Percentiles rank a stretch among this genome's conserved stretches.
Conservation (phyloP, 2,329 filamentous ascomycete species). For the Fonsecaea multimorphosa region DNA sequence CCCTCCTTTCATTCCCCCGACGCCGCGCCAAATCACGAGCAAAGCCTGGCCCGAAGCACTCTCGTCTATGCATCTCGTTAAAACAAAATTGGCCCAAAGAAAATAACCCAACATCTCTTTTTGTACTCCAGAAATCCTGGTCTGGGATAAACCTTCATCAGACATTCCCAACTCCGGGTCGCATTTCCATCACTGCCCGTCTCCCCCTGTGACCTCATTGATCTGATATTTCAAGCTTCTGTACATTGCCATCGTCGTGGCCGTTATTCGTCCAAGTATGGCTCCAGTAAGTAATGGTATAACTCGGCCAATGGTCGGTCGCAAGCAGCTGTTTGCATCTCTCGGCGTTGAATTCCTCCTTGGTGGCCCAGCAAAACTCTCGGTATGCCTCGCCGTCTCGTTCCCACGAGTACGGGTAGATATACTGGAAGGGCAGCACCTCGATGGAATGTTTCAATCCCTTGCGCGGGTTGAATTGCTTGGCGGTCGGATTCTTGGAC, state of each 20-base stretch:
- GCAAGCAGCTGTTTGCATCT: conserved; percentile 37
- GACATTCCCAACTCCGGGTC: background rate
- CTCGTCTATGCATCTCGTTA: background rate
- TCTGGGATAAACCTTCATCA: background rate
- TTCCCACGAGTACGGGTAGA: conserved; percentile 40
- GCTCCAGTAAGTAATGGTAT: conserved; percentile 41
- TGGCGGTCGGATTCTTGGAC: conserved; percentile 34
- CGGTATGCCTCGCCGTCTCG: conserved; percentile 37
- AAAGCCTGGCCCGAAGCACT: background rate
- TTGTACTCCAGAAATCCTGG: background rate
- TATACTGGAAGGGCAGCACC: conserved; percentile 35
- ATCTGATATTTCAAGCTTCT: conserved; percentile 37
- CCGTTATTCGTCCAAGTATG: conserved; percentile 37
- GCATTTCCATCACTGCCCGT: background rate
- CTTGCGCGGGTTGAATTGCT: conserved; percentile 32
- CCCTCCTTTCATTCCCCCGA: background rate
- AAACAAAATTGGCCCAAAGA: background rate
- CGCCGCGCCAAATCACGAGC: background rate
- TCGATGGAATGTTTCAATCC: conserved; percentile 35
- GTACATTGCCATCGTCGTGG: conserved; percentile 32
- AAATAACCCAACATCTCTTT: background rate
- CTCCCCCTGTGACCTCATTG: background rate
- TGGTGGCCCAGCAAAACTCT: conserved; percentile 35
- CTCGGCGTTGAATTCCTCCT: conserved; percentile 32
- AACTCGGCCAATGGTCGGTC: conserved; percentile 37